These are phyloP conservation scores for Saitozyma podzolica DNA, from an alignment of 768 basidiomycete genomes.

Conservation along the genomic window DNA sequence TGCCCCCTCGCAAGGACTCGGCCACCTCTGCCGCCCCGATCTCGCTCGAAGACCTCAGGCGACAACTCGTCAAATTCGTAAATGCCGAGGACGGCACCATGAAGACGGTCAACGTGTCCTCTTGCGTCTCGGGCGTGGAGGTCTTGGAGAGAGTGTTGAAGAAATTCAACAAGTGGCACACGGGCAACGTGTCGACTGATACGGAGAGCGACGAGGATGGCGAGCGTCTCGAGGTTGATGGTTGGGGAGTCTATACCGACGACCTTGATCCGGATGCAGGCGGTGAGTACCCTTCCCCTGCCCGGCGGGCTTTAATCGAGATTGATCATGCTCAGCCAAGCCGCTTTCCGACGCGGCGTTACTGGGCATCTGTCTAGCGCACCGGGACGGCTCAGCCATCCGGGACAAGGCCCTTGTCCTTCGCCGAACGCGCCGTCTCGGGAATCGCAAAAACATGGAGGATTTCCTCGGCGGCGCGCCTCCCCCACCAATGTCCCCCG, in stretches of 20 bases:
- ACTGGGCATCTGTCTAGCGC: slow-evolving; percentile 76
- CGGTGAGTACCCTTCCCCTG: slow-evolving; percentile 35
- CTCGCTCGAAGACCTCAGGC: slow-evolving; percentile 73
- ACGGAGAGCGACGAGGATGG: slow-evolving; percentile 69
- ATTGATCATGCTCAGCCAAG: slow-evolving; percentile 57
- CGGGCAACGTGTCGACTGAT: slow-evolving; percentile 49
- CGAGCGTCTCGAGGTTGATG: slow-evolving; percentile 72
- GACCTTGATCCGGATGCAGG: slow-evolving; percentile 56
- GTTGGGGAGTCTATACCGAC: slow-evolving; percentile 83
- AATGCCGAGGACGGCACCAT: slow-evolving; percentile 75
- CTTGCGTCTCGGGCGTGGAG: slow-evolving; percentile 75
- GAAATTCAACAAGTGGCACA: slow-evolving; percentile 73
- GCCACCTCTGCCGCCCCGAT: slow-evolving; percentile 30
- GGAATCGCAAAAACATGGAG: slow-evolving; percentile 54
- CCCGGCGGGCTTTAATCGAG: background rate
- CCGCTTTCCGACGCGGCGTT: slow-evolving; percentile 79
- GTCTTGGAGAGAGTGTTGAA: slow-evolving; percentile 83
- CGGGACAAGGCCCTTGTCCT: slow-evolving; percentile 78
- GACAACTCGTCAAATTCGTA: slow-evolving; percentile 82
- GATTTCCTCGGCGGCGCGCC: slow-evolving; percentile 60
- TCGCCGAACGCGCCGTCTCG: slow-evolving; percentile 58
- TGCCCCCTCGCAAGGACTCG: too few relatives aligned
- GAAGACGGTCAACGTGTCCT: slow-evolving; percentile 73
- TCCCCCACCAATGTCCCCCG: slow-evolving; percentile 52
- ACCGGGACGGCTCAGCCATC: slow-evolving; percentile 67